Conservation (phyloP, 2,329 filamentous ascomycete genomes). For the Cercospora sp. region DNA sequence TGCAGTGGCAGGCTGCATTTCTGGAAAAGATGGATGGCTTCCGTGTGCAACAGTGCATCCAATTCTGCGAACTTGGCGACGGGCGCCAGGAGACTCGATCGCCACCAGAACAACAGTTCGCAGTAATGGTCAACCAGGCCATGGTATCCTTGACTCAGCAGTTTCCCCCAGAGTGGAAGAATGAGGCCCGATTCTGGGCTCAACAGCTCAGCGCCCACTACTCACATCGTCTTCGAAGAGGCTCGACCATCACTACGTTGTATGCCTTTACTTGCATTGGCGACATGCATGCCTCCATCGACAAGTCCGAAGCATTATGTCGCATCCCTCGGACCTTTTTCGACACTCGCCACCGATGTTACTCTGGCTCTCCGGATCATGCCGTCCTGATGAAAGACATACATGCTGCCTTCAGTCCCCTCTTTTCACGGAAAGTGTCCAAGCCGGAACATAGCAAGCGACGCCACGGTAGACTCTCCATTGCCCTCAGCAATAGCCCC, state of each 20-base stretch:
- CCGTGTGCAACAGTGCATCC: constrained; percentile 24
- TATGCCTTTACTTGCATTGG: constrained; percentile 46
- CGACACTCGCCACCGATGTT: constrained; percentile 45
- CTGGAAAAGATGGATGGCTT: constrained; percentile 40
- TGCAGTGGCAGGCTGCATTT: constrained; percentile 37
- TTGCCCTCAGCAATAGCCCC: constrained; percentile 10
- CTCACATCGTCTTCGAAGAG: constrained; percentile 25
- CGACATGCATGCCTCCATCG: constrained; percentile 36
- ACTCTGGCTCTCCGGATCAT: constrained; percentile 49
- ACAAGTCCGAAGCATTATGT: constrained; percentile 31
- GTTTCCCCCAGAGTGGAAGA: constrained; percentile 45
- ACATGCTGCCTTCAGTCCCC: constrained; percentile 48
- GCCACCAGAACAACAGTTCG: constrained; percentile 39
- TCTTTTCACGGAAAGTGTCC: constrained; percentile 35
- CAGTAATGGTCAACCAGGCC: constrained; percentile 37
- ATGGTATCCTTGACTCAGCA: constrained; percentile 36
- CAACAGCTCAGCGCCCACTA: constrained; percentile 42
- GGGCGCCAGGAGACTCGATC: constrained; percentile 12
- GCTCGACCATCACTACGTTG: constrained; percentile 40
- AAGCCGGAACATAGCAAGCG: constrained; percentile 14
- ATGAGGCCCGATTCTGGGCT: constrained; percentile 47
- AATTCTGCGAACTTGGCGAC: constrained; percentile 27
- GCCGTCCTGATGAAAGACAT: constrained; percentile 47
- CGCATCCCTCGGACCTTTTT: constrained; percentile 49
- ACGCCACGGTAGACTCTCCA: constrained; percentile 16